Evolutionary conservation across 495 filamentous ascomycete genomes (phyloP), one percentile per base, ranked within the genome.

Genomic region (Neurospora sp.): DNA sequence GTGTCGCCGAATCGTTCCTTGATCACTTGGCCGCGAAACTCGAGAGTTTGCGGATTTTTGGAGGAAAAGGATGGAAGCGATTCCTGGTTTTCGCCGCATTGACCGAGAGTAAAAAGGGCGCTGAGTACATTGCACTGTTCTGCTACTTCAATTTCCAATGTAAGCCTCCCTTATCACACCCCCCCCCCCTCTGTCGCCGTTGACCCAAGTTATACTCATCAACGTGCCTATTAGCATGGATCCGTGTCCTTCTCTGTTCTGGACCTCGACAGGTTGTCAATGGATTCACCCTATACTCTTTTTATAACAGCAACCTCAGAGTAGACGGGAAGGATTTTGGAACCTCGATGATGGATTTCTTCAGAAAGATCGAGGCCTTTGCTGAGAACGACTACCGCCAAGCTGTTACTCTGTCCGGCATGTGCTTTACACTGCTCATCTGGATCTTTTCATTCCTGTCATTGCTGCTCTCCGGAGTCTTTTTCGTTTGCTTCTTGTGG

Each of bases 111-210:
- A 94, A 92, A 79, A 95, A 97, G 80, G 93, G 94, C 13, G 89
- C 90, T 38, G 95, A 98, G 80, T 97, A 97, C 79, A 86, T 97
- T 48, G 96, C 94, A 13, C 86, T 99, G 3, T 97, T 97, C 78
- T 91, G 93, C 39, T 97, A 97, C 78, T 99, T 98, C 81, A 91
- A 92, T 21, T 98, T 98, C 80, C 91, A 98, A 84, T 90, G 93
- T 93, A 80, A 83, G 88, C 80, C 36, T 39, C 8, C 17, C 54
- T 15, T 9, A 17, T 6, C 36, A 15, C 39, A 39, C 2, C 7
- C n/a, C 15, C 21, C 48, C n/a, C 10, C 21, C 48, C 11, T 59
- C 21, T 59, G 48, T 59, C 11, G 21, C 24, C 54, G 28, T 66
- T 62, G 2, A 19, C 40, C 9, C 10, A 17, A 24, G 2, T 11